A percentile compares a stretch with the other conserved stretches of the same genome.
These are phyloP conservation scores for Blumeria graminis DNA, from an alignment of 2,329 filamentous ascomycete species.

Conservation along the genomic window DNA sequence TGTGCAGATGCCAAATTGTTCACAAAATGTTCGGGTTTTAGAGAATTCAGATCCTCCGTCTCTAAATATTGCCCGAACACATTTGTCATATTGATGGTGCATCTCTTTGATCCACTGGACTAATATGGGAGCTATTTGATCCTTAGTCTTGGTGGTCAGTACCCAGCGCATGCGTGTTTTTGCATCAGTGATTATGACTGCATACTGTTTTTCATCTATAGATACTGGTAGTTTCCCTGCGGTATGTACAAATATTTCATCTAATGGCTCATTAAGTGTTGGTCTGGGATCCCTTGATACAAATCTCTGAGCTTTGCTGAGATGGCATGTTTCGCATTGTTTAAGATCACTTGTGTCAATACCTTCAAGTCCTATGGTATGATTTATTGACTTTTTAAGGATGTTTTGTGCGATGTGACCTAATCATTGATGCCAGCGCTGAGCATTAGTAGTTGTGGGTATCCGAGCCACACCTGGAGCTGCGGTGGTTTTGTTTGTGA, in stretches of 20 bases:
- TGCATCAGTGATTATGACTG: neutral
- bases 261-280: neutral
- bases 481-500: no score
- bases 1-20: neutral
- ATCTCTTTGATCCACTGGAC: neutral
- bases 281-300: no score
- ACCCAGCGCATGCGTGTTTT: neutral
- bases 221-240: neutral
- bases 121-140: neutral
- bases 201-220: neutral
- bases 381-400: no score
- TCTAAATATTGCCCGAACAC: neutral
- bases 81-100: neutral
- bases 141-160: neutral
- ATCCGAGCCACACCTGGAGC: no score
- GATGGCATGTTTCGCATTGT: no score
- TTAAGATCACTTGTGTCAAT: no score
- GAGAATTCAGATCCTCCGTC: neutral
- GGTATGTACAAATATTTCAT: neutral
- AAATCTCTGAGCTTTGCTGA: no score
- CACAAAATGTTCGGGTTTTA: neutral
- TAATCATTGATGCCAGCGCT: no score
- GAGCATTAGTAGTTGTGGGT: no score
- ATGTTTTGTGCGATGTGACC: no score
- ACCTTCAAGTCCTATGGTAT: no score